Evolutionary conservation across 2,329 filamentous ascomycete species (phyloP), one percentile per base, ranked within the genome.

Genomic region (Colletotrichum cuscutae): DNA sequence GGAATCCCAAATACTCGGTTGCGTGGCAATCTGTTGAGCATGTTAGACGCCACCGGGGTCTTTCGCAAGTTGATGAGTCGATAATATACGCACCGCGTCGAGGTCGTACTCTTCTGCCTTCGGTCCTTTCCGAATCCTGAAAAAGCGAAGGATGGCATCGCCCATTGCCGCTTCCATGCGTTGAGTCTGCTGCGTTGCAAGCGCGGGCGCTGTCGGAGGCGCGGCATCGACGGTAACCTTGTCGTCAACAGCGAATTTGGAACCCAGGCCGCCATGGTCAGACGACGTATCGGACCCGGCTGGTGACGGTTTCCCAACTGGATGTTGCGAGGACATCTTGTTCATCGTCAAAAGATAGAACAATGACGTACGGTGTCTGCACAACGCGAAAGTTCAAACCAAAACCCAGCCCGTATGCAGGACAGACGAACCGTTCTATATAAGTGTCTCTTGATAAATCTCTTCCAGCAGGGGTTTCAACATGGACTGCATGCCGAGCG

Each of bases 1-100:
- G 0, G 81, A 81, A 49, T 82, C 81, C 80, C 81, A 82, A 2
- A 82, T 82, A 37, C 81, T 82, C 0, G 80, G 80, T 59, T 82
- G 81, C 1, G 81, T 82, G 22, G 81, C 80, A 59, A 79, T 74
- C 80, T 82, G 59, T 42, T 2, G 9, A 42, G 57, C 11, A 4
- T 26, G 66, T 79, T 46, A 79, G 76, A 26, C 15, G 13, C 32
- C n/a, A 9, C 5, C n/a, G 22, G 8, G 22, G 12, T 22, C 4
- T 53, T 15, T 59, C 26, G 15, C 7, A 56, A n/a, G 5, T 52
- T 11, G 11, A 24, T 42, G 37, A n/a, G 13, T 26, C n/a, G 15
- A 11, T 52, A 9, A 11, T 52, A 9, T 24, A 68, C 75, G 12
- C 64, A 79, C 78, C 54, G 79, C 76, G 57, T 81, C 79, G 5